Base-by-base conservation (phyloP, 306 rosid genomes). In the Ammopiptanthus mongolicus region DNA sequence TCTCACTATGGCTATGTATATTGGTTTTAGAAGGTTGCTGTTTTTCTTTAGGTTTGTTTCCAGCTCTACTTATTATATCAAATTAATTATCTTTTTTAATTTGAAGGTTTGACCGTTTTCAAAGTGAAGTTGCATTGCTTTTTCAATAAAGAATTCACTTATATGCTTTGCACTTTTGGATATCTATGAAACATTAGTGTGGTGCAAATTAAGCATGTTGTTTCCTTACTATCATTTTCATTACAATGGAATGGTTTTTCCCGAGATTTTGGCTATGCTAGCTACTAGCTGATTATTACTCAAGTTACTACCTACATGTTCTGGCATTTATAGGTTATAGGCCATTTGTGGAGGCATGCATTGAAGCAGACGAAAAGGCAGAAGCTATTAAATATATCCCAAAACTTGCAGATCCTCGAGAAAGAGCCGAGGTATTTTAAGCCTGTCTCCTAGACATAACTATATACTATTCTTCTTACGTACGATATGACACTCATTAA, bases 271-370 rank as follows among this genome's bases (percentile, higher is more conserved):
- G 29, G 70, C 81, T 65, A 56, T 60, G 55, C 60, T 74, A 21
- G 78, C 69, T 74, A 14, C 50, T 65, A 10, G 7, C 17, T 48
- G 25, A 12, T 13, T 44, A 29, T 56, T 63, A 41, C 64, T 8
- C 48, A 69, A 11, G 36, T 70, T 22, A 75, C 52, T 52, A 29
- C 73, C 77, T 53, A 37, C 61, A 53, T 51, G 42, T 29, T 84
- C 63, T 82, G 79, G 65, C 79, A 48, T 80, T 57, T 62, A 39
- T 67, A 95, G 98, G 98, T 64, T 95, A 77, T 60, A 86, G 88
- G 78, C 98, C 97, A 68, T 95, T 95, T 81, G 98, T 95, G 50
- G 98, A 95, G 88, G 97, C 97, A 64, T 95, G 98, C 86, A 59
- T 91, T 74, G 98, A 95, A 36, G 98, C 98, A 73, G 97, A 90